Percentiles rank a stretch among this genome's conserved stretches.
Evolutionary conservation across 2,329 filamentous ascomycete genomes (phyloP).

Genomic region (Ceratocystis diversiconidia): DNA sequence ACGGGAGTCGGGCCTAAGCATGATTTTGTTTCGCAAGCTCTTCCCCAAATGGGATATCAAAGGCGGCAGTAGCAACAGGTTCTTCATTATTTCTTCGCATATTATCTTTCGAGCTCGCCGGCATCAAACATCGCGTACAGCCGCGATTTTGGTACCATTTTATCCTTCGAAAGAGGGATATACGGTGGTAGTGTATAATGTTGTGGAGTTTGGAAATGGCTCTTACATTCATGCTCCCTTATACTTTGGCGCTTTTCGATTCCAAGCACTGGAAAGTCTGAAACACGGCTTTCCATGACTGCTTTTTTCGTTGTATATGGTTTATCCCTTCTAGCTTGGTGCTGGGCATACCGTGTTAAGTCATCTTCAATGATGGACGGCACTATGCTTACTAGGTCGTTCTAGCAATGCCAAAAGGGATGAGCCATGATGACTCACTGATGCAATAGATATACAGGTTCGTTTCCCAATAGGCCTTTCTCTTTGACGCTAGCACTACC

Average conservation of each 20-base stretch:
- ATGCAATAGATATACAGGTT: conserved; percentile 17
- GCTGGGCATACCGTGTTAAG: background rate
- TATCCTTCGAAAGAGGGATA: background rate
- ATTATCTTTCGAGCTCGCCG: background rate
- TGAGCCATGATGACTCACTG: background rate
- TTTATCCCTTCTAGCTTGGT: background rate
- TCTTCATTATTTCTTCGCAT: conserved; percentile 7
- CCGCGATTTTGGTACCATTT: background rate
- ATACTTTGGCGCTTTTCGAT: background rate
- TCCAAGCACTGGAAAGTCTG: background rate
- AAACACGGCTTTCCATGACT: background rate
- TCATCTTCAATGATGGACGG: conserved; percentile 3
- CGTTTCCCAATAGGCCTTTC: conserved; percentile 16
- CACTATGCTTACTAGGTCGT: background rate
- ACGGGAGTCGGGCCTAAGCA: conserved; percentile 2
- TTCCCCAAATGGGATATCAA: conserved; percentile 30
- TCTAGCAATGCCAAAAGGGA: background rate
- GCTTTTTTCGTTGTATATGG: background rate
- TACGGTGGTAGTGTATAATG: background rate
- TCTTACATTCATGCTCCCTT: background rate
- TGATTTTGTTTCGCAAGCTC: conserved; percentile 21
- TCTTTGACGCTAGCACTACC: background rate
- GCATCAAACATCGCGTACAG: background rate
- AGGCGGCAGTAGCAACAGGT: conserved; percentile 51
- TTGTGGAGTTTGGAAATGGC: background rate